These are phyloP conservation scores for Fusarium sacchari DNA, from an alignment of 2,329 filamentous ascomycete species.

Conservation along the genomic window DNA sequence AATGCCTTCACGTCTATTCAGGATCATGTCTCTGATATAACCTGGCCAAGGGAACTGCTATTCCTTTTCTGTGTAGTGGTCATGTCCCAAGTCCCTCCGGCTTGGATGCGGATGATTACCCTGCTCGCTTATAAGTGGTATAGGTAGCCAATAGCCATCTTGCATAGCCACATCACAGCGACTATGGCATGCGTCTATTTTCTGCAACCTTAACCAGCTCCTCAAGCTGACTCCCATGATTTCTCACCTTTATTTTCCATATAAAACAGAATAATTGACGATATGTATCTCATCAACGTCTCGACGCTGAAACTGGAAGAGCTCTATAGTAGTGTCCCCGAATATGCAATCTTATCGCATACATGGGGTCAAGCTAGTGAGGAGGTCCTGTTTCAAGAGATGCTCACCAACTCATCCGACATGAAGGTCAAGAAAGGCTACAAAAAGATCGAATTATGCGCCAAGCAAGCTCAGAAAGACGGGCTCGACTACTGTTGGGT, in stretches of 20 bases:
- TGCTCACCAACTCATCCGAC: neutral
- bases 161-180: neutral
- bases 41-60: neutral
- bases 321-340: constrained; percentile 21
- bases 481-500: constrained; percentile 42
- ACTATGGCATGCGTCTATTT: neutral
- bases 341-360: constrained; percentile 36
- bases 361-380: constrained; percentile 22
- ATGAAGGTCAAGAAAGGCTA: constrained; percentile 29
- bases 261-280: neutral
- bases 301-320: constrained; percentile 17
- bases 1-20: neutral
- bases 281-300: constrained; percentile 36
- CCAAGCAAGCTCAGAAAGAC: constrained; percentile 20
- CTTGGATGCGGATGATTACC: neutral
- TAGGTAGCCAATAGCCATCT: neutral
- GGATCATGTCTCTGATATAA: neutral
- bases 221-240: neutral
- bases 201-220: neutral
- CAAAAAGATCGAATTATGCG: constrained; percentile 38
- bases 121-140: neutral
- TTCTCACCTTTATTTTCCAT: neutral
- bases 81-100: neutral
- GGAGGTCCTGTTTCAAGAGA: constrained; percentile 10
- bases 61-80: no score